A percentile compares a stretch with the other conserved stretches of the same genome.
Evolutionary conservation across 208 protist genomes (phyloP).

Genomic region (Leishmania arabica): DNA sequence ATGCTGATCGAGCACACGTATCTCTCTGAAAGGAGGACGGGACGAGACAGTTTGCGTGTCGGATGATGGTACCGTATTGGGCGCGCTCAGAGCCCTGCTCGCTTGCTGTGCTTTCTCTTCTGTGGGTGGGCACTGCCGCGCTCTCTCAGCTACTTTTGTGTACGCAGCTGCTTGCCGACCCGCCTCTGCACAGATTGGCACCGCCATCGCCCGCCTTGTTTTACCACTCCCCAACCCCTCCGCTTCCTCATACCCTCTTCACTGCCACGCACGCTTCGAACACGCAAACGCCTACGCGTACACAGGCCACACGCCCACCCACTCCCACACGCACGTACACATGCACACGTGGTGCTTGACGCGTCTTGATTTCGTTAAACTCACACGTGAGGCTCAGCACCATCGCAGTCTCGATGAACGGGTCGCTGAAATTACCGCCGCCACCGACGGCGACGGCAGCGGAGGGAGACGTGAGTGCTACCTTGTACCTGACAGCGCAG

Average conservation of each 20-base stretch:
- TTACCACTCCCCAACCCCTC: not conserved
- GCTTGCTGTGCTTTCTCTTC: not conserved
- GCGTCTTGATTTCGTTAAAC: not conserved
- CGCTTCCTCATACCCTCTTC: not conserved
- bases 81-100: not conserved
- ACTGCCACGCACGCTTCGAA: not conserved
- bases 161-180: not conserved
- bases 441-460: not conserved
- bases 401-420: not conserved
- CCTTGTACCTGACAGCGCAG: conserved; percentile 8
- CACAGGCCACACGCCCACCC: not conserved
- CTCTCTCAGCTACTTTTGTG: not conserved
- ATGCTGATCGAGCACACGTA: not conserved
- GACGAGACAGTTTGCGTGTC: not conserved
- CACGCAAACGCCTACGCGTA: not conserved
- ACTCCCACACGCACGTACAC: too few relatives aligned
- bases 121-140: not conserved
- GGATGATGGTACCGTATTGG: not conserved
- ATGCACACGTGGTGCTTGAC: not conserved
- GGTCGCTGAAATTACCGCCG: not conserved
- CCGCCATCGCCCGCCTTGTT: not conserved
- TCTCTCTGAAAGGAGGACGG: not conserved
- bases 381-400: not conserved
- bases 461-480: not conserved
- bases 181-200: not conserved